These are phyloP conservation scores for Rhododendron henanense DNA, from an alignment of 148 eudicot genomes.

Conservation along the genomic window DNA sequence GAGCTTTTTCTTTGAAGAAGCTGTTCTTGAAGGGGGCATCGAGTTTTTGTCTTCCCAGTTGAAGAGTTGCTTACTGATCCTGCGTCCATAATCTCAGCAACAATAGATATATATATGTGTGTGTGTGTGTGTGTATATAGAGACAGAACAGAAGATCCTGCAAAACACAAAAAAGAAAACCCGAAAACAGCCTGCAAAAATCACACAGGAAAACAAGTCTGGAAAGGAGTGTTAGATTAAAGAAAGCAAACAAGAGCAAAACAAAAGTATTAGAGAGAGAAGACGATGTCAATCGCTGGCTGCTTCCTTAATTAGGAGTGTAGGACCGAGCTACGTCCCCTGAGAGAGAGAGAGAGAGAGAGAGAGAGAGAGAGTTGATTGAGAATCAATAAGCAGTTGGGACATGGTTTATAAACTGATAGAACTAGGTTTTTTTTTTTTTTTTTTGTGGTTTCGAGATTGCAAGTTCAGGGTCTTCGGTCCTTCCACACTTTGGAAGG, in stretches of 20 bases:
- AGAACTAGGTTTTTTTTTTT: neutral
- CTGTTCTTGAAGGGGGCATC: constrained; percentile 54
- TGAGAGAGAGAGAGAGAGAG: neutral
- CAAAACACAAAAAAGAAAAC: neutral
- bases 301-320: neutral
- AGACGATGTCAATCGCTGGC: neutral
- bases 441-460: neutral
- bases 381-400: neutral
- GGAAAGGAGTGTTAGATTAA: constrained; percentile 16
- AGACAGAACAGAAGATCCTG: neutral
- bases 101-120: neutral
- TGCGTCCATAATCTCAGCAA: constrained; percentile 37
- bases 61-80: constrained; percentile 24
- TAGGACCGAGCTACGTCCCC: neutral
- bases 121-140: neutral
- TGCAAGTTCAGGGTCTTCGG: neutral
- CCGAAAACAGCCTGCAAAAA: constrained; percentile 2
- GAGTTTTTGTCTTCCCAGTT: constrained; percentile 25
- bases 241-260: constrained; percentile 4
- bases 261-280: neutral
- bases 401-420: neutral
- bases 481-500: neutral
- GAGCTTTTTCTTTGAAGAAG: constrained; percentile 52
- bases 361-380: neutral
- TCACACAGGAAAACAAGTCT: constrained; percentile 12